These are phyloP conservation scores for Parmelia sp. DNA, from an alignment of 495 filamentous ascomycete species.

Conservation along the genomic window DNA sequence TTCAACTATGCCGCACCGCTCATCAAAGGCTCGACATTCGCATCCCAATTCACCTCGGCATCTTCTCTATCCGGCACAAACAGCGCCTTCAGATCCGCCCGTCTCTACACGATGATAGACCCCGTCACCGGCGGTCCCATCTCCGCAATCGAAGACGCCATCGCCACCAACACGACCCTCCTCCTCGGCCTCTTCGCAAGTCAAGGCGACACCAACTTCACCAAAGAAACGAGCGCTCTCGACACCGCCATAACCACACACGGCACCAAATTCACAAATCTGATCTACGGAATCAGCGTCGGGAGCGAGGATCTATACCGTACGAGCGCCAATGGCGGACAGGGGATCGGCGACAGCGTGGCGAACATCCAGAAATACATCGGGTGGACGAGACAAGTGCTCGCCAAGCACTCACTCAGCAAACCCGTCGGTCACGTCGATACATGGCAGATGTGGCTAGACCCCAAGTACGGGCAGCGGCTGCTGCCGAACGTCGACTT, in stretches of 20 bases:
- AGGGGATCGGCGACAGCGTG: constrained; percentile 53
- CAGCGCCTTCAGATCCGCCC: constrained; percentile 63
- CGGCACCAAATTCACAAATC: constrained; percentile 51
- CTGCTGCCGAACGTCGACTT: constrained; percentile 68
- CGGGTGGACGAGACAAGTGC: constrained; percentile 50
- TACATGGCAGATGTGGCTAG: constrained; percentile 82
- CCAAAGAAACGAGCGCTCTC: constrained; percentile 31
- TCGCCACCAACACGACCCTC: constrained; percentile 62
- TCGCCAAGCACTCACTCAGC: constrained; percentile 45
- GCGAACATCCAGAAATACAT: constrained; percentile 58
- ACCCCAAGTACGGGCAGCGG: constrained; percentile 55
- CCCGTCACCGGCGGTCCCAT: constrained; percentile 56
- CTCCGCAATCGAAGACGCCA: constrained; percentile 69
- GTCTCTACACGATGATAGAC: constrained; percentile 54
- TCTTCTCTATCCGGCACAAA: constrained; percentile 59
- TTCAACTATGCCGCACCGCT: constrained; percentile 74
- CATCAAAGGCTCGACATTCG: constrained; percentile 58
- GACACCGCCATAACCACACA: constrained; percentile 56
- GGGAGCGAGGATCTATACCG: constrained; percentile 88
- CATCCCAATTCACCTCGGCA: constrained; percentile 55
- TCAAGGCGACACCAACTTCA: neutral
- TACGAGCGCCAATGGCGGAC: constrained; percentile 51
- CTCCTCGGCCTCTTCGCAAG: constrained; percentile 59
- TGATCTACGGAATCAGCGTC: constrained; percentile 78
- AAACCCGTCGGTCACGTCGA: constrained; percentile 79